phyloP scores from a whole-genome alignment of 352 stramenopile genomes.

The Albugo candida region DNA sequence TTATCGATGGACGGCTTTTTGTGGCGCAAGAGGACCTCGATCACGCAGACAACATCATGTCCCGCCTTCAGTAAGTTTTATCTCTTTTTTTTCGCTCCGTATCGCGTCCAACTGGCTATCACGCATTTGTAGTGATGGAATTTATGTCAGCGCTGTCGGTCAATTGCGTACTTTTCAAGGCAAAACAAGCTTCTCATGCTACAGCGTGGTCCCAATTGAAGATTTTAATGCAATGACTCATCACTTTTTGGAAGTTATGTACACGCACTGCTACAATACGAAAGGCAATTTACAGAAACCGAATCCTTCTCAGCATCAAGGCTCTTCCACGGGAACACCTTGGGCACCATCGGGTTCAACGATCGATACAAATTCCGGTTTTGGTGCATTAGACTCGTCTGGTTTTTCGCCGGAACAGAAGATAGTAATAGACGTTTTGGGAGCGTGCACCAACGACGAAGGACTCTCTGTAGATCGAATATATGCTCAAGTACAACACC shows the following conservation, averaged over 20 bases:
- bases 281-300: constrained; percentile 23
- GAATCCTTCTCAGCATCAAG: too few species aligned
- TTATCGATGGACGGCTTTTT: constrained; percentile 84
- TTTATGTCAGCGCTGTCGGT: constrained; percentile 84
- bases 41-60: constrained; percentile 31
- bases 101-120: too few species aligned
- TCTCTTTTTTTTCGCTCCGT: neutral
- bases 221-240: constrained; percentile 91
- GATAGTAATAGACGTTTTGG: constrained; percentile 58
- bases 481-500: constrained; percentile 27
- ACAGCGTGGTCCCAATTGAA: constrained; percentile 63
- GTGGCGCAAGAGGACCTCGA: constrained; percentile 72
- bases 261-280: constrained; percentile 77
- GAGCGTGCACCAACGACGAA: constrained; percentile 42
- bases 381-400: constrained; percentile 43
- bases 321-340: constrained; percentile 8
- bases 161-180: constrained; percentile 83
- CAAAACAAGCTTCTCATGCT: constrained; percentile 73
- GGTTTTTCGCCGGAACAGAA: constrained; percentile 53
- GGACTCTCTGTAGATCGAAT: constrained; percentile 73
- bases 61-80: constrained; percentile 22
- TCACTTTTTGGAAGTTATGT: constrained; percentile 89
- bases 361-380: constrained; percentile 9
- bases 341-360: constrained; percentile 8
- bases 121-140: constrained; percentile 43